Conservation (phyloP, 495 filamentous ascomycete genomes). For the Geoglossum glabrum region DNA sequence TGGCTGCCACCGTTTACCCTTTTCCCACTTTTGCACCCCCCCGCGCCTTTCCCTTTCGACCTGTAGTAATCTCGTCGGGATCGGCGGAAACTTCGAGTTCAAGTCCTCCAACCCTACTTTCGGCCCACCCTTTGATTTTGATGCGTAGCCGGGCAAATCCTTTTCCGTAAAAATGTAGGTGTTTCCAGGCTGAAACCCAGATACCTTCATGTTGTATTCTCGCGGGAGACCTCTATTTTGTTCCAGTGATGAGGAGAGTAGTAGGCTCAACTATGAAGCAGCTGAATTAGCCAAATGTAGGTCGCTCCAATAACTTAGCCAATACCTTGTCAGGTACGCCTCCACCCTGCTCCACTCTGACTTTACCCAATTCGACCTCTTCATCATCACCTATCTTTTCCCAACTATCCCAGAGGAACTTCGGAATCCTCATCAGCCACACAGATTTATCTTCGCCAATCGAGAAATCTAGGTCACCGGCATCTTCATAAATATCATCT, state of each 20-base stretch:
- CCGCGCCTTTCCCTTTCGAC: not conserved
- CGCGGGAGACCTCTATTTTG: constrained; percentile 51
- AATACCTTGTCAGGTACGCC: constrained; percentile 13
- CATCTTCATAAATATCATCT: constrained; percentile 71
- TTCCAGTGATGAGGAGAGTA: constrained; percentile 22
- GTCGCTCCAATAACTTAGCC: not conserved
- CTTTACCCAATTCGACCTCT: constrained; percentile 51
- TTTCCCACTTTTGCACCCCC: not conserved
- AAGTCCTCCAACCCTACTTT: constrained; percentile 2
- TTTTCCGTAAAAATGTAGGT: constrained; percentile 84
- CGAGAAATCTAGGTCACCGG: constrained; percentile 64
- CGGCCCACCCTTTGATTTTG: constrained; percentile 7
- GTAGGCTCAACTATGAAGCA: constrained; percentile 15
- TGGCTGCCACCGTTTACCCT: constrained; percentile 37
- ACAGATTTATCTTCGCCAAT: constrained; percentile 28
- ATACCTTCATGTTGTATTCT: constrained; percentile 60
- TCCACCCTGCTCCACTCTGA: constrained; percentile 39
- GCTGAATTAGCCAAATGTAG: not conserved
- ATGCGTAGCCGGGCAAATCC: constrained; percentile 53
- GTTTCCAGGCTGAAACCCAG: constrained; percentile 43
- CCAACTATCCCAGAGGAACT: constrained; percentile 56
- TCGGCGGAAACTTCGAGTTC: not conserved
- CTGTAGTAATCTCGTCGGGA: constrained; percentile 20
- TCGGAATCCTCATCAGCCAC: constrained; percentile 59
- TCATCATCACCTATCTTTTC: constrained; percentile 36